Evolutionary conservation across 2,329 filamentous ascomycete genomes (phyloP), one percentile per base, ranked within the genome.

Genomic region (Tolypocladium amazonense): DNA sequence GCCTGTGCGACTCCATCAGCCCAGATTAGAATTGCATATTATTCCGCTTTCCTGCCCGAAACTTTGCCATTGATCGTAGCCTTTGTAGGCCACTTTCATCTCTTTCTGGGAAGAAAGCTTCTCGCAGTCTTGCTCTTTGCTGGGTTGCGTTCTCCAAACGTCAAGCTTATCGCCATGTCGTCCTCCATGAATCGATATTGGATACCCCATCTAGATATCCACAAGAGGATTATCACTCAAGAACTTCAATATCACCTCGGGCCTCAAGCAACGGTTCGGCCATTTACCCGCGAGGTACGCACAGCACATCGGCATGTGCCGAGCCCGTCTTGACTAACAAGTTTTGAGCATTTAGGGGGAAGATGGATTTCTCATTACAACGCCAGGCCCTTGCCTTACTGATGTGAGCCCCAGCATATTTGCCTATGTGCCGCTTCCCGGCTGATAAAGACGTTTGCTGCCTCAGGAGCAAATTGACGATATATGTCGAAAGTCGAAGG

Each of bases 351-450:
- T 60, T 56, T 62, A 84, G 82, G 82, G 82, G 65, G 81, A 85
- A 71, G 82, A 85, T 69, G 83, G 83, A 2, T 85, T 80, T 65
- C 75, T 86, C 61, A 84, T 85, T 66, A 80, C 78, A 37, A 84
- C 81, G 2, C 80, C 81, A 9, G 82, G 82, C 39, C 74, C 77
- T 59, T 85, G 81, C 67, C 70, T 85, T 64, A 83, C 81, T 65
- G 82, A 86, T 74, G 82, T 85, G 72, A 78, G 81, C 67, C 52
- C 56, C 14, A n/a, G 18, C 5, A 25, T 15, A 8, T 33, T 47
- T 12, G 12, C 27, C 3, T 12, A n/a, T 15, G 9, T 2, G 35
- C 38, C 14, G n/a, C 50, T 50, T 41, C 18, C 5, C 15, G 30
- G 59, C 63, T 68, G 60, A 69, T 66, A 60, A 33, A 38, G 20